Conservation (phyloP, 2,329 filamentous ascomycete species). For the Leptodontidium sp. region DNA sequence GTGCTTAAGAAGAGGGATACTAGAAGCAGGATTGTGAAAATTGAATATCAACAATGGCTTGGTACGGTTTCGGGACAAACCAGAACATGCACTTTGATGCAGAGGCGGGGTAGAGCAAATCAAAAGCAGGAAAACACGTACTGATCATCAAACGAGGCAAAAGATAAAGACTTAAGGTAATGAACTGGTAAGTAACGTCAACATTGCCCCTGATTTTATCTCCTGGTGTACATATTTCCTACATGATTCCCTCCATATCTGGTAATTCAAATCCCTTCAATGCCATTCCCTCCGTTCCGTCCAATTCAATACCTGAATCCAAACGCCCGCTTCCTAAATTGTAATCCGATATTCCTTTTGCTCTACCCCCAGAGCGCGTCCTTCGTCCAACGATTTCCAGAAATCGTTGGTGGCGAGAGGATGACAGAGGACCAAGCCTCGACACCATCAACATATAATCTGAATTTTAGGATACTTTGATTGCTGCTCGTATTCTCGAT, state of each 20-base stretch:
- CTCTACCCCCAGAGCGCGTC: constrained; percentile 45
- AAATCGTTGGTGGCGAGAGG: constrained; percentile 53
- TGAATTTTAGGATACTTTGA: constrained; percentile 80
- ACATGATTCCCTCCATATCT: neutral
- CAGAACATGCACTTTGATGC: no score
- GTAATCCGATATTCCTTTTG: neutral
- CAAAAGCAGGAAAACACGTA: no score
- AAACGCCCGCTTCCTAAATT: constrained; percentile 20
- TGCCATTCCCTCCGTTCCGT: neutral
- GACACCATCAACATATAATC: constrained; percentile 81
- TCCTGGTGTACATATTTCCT: neutral
- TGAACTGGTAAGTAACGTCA: neutral
- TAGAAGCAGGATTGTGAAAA: no score
- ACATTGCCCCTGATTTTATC: neutral
- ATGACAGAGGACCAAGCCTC: constrained; percentile 76
- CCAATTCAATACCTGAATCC: neutral
- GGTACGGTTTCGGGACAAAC: no score
- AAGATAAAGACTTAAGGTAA: neutral
- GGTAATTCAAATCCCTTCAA: neutral
- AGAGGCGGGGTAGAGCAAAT: no score
- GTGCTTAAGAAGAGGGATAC: no score
- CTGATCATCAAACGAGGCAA: no score
- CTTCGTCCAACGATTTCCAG: constrained; percentile 41
- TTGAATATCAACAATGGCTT: no score
- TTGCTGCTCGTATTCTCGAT: constrained; percentile 73